Conservation (phyloP, 352 stramenopile species). For the Phytophthora pseudosyringae region DNA sequence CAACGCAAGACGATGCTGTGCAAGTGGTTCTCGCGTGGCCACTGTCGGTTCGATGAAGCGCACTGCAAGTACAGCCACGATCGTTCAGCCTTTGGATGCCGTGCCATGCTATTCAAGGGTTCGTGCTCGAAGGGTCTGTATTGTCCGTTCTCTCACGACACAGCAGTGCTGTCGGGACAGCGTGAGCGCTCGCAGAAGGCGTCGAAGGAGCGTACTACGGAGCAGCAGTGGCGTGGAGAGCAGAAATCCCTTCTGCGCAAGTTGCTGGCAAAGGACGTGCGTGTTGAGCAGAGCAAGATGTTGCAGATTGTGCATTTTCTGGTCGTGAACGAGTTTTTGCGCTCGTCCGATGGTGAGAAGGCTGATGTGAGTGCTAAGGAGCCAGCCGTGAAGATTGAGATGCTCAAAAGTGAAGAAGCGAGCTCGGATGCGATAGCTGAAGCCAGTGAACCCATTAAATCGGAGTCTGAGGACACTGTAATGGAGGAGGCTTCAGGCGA, state of each 20-base stretch:
- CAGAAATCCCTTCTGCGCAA: slow-evolving; percentile 77
- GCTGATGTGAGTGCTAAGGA: slow-evolving; percentile 11
- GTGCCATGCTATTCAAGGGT: slow-evolving; percentile 60
- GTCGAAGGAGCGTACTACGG: slow-evolving; percentile 50
- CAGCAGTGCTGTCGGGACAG: slow-evolving; percentile 36
- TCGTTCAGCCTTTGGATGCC: slow-evolving; percentile 62
- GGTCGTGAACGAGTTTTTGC: slow-evolving; percentile 67
- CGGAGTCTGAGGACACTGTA: slow-evolving; percentile 24
- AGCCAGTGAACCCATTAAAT: slow-evolving; percentile 37
- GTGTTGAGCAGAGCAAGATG: slow-evolving; percentile 73
- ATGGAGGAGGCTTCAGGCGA: slow-evolving; percentile 34
- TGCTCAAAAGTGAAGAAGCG: slow-evolving; percentile 25
- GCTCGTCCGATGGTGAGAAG: slow-evolving; percentile 21
- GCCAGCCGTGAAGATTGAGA: slow-evolving; percentile 27
- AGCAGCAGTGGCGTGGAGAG: slow-evolving; percentile 71
- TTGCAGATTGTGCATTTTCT: slow-evolving; percentile 79
- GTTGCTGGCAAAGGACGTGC: slow-evolving; percentile 75
- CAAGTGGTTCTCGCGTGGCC: slow-evolving; percentile 70
- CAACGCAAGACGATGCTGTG: slow-evolving; percentile 57
- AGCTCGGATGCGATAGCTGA: slow-evolving; percentile 6
- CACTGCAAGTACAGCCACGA: slow-evolving; percentile 81
- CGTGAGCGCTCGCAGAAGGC: slow-evolving; percentile 35
- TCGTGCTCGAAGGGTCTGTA: slow-evolving; percentile 59
- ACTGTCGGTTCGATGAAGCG: slow-evolving; percentile 59
- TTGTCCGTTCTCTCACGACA: slow-evolving; percentile 72